Conservation (phyloP, 1,139 yeast species). For the Sugiyamaella xylanicola region DNA sequence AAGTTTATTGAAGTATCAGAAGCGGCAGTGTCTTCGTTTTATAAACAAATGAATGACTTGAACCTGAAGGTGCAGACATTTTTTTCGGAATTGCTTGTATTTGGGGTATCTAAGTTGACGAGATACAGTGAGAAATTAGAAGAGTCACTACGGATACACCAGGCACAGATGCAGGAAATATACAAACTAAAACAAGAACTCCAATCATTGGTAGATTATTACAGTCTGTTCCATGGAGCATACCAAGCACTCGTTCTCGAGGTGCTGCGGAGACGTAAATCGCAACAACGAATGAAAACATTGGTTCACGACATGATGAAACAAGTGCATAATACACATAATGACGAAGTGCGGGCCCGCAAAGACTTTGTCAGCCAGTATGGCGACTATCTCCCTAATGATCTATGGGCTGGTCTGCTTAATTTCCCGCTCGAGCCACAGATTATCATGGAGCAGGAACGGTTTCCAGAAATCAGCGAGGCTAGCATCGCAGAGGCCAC, state of each 20-base stretch:
- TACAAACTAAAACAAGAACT: conserved; percentile 35
- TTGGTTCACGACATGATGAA: conserved; percentile 47
- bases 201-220: conserved; percentile 50
- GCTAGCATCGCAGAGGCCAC: conserved; percentile 25
- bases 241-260: conserved; percentile 55
- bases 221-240: conserved; percentile 50
- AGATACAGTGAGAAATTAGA: conserved; percentile 29
- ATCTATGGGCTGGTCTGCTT: conserved; percentile 51
- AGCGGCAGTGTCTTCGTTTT: conserved; percentile 30
- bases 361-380: conserved; percentile 47
- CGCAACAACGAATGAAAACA: conserved; percentile 46
- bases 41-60: conserved; percentile 28
- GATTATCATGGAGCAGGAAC: conserved; percentile 29
- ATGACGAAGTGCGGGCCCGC: conserved; percentile 48
- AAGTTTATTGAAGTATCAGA: conserved; percentile 34
- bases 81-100: conserved; percentile 33
- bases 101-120: conserved; percentile 31
- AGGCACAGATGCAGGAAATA: conserved; percentile 35
- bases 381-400: conserved; percentile 57
- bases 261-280: conserved; percentile 49
- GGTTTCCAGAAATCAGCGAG: conserved; percentile 30
- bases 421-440: conserved; percentile 36
- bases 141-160: conserved; percentile 22
- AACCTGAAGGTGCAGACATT: conserved; percentile 26
- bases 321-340: conserved; percentile 42